A percentile compares a stretch with the other conserved stretches of the same genome.
Evolutionary conservation across 2,329 filamentous ascomycete species (phyloP).

Genomic region (Fusarium heterosporum): DNA sequence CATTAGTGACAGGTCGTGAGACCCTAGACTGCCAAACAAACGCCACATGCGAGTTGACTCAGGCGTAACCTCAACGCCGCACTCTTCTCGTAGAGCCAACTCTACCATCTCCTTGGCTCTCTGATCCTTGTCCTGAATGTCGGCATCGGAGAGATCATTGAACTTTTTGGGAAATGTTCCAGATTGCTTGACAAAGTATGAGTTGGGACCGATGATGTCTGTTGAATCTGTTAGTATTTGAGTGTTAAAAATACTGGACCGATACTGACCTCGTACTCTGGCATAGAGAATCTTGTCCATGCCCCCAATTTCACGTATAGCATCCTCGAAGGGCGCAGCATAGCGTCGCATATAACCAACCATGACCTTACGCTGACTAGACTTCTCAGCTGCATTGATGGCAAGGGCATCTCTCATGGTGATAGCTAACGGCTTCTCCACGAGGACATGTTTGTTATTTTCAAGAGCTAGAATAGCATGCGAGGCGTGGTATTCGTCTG

Average conservation of each 20-base stretch:
- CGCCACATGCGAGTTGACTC: conserved; percentile 16
- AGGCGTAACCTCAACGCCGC: background rate
- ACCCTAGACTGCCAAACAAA: conserved; percentile 15
- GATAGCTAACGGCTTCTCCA: conserved; percentile 70
- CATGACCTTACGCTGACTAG: conserved; percentile 60
- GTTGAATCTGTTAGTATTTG: background rate
- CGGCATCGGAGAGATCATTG: conserved; percentile 13
- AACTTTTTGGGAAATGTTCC: conserved; percentile 60
- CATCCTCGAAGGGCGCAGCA: conserved; percentile 64
- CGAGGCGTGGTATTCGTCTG: conserved; percentile 66
- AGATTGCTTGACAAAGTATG: conserved; percentile 59
- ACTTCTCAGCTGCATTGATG: conserved; percentile 62
- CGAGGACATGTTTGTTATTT: conserved; percentile 66
- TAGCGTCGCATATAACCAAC: conserved; percentile 73
- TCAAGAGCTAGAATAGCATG: conserved; percentile 64
- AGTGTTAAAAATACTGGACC: background rate
- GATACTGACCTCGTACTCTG: conserved; percentile 50
- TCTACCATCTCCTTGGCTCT: background rate
- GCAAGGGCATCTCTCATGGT: conserved; percentile 58
- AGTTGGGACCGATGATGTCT: conserved; percentile 63
- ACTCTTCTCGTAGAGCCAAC: background rate
- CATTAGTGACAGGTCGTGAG: conserved; percentile 39
- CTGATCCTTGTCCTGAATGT: background rate
- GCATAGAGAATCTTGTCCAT: conserved; percentile 68
- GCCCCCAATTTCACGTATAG: conserved; percentile 64